Base-by-base conservation (phyloP, 139 green algal genomes). In the Pleodorina starrii region DNA sequence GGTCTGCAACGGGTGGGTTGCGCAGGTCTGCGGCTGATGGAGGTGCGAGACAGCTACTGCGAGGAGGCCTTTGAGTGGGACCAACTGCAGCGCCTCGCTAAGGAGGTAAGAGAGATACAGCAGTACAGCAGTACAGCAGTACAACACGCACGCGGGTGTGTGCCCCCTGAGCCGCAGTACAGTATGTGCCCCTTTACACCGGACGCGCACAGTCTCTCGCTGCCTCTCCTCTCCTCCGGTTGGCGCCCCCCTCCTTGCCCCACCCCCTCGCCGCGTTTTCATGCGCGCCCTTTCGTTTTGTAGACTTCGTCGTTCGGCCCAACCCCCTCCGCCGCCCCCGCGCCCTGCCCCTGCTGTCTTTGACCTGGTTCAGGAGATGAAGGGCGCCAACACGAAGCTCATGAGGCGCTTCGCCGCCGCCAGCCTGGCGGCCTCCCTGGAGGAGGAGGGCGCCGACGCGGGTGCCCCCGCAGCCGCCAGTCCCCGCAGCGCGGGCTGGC, bases 61-160 rank as follows among this genome's bases (percentile, higher is more conserved):
- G 50, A 80, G n/a, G 86, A 94, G 43, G 96, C 97, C 57, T 98
- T 98, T 91, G 96, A 98, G 92, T 98, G 94, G 95, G 89, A 96
- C 35, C 92, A 94, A 11, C 44, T 93, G n/a, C 59, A 93, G 60
- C 83, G 79, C 1, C 57, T 97, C 35, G 72, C 83, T 4, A 32
- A 46, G n/a, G 7, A 87, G 80, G 80, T 77, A 32, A 66, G 54
- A 66, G 54, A 66, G 54, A 21, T 66, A 25, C 54, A 66, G 25
- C n/a, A n/a, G 7, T 21, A 66, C 54, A 66, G 54, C 54, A 66
- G 54, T 12, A 9, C 14, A 60, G 14, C 14, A 60, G 51, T 60
- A 27, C 17, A 60, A 27, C 14, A 66, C 21, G 29, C 2, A 25
- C 54, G 54, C 9, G 9, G 25, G 54, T 66, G 54, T 25, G 54